phyloP scores from a whole-genome alignment of 176 grass and related monocot species.

The Thinopyrum elongatum region DNA sequence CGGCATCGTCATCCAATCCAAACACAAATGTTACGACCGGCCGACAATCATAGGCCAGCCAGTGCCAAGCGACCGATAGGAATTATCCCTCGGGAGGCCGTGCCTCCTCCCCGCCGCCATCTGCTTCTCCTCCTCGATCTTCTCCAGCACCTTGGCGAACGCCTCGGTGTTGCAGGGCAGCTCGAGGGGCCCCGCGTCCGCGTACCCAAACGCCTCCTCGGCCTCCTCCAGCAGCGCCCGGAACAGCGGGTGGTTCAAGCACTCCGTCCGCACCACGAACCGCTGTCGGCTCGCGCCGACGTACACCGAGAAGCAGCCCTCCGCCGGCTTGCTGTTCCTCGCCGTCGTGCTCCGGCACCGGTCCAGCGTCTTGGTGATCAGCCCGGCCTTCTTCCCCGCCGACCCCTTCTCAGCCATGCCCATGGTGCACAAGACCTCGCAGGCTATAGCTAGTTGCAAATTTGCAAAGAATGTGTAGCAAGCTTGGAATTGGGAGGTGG shows the following conservation, averaged over 20 bases:
- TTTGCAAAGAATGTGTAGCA: background rate
- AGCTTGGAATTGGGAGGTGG: background rate
- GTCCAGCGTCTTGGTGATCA: constrained; percentile 51
- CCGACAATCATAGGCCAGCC: background rate
- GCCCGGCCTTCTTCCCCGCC: background rate
- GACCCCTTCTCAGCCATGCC: constrained; percentile 19
- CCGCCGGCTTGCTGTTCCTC: background rate
- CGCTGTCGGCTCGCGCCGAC: constrained; percentile 39
- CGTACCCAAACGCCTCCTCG: constrained; percentile 52
- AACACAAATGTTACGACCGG: background rate
- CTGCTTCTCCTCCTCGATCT: constrained; percentile 41
- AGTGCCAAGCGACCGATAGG: constrained; percentile 28
- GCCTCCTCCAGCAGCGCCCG: constrained; percentile 52
- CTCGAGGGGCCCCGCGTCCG: constrained; percentile 40
- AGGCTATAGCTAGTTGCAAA: background rate
- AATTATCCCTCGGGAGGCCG: constrained; percentile 5
- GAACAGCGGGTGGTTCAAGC: constrained; percentile 57
- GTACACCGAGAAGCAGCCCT: constrained; percentile 46
- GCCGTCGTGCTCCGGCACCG: constrained; percentile 31
- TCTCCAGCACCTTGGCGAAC: constrained; percentile 43
- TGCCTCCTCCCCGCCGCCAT: background rate
- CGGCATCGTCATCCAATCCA: background rate
- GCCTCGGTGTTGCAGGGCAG: constrained; percentile 49
- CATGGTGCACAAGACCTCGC: background rate
- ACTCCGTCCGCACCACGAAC: constrained; percentile 48